A percentile compares a stretch with the other conserved stretches of the same genome.
Conservation (phyloP, 1,284 basidiomycete genomes). For the Peniophora sp. region DNA sequence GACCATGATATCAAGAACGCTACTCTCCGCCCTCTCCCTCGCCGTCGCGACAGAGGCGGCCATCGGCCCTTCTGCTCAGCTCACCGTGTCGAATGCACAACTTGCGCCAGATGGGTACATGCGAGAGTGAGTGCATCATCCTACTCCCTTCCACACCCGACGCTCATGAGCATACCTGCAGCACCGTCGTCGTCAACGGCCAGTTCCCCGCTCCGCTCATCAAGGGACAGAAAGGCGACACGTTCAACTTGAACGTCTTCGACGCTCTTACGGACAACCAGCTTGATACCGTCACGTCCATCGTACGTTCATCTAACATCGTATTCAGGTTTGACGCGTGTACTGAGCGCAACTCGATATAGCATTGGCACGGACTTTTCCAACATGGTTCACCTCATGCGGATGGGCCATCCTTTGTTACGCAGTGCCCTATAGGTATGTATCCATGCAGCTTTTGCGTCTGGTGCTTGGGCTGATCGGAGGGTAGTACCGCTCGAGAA, state of each 20-base stretch:
- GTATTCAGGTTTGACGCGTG: not conserved
- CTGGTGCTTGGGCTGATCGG: too few relatives aligned
- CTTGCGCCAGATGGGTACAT: not conserved
- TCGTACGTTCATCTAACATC: not conserved
- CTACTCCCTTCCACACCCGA: not conserved
- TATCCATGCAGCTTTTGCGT: too few relatives aligned
- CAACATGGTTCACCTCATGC: not conserved
- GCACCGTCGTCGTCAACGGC: not conserved
- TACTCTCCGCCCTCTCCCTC: not conserved
- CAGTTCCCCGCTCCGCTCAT: not conserved
- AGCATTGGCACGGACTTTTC: constrained; percentile 2
- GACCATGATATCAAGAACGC: not conserved
- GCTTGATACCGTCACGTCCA: not conserved
- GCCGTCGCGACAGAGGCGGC: not conserved
- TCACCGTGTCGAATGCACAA: not conserved
- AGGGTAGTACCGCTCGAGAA: not conserved
- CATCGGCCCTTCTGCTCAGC: not conserved
- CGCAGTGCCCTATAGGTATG: not conserved
- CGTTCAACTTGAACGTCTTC: not conserved
- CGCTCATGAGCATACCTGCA: not conserved
- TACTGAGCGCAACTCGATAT: not conserved
- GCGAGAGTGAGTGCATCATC: not conserved
- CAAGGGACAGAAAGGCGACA: not conserved
- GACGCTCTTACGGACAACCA: not conserved
- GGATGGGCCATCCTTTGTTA: not conserved